Evolutionary conservation across 345 rosid genomes (phyloP), one percentile per base, ranked within the genome.

Genomic region (Geranium rotundifolium): DNA sequence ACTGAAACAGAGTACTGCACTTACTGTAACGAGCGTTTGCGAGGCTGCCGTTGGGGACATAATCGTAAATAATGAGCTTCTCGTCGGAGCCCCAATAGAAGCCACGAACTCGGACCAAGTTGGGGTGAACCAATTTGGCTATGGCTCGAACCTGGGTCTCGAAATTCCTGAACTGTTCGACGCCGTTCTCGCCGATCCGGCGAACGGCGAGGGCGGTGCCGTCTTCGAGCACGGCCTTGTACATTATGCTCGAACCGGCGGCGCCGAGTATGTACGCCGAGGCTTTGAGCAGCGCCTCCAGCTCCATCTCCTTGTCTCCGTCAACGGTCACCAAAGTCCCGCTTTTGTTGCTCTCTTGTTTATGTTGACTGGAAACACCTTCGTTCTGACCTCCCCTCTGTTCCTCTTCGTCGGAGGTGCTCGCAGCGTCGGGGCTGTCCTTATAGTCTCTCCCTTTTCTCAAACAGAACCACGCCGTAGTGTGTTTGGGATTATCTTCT

Each of bases 241-340:
- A 93, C 96, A 84, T 77, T 63, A 89, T 93, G 65, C 99, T 84
- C n/a, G 95, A 90, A 27, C 99, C 99, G 17, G 95, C 84, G 1
- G 96, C 99, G 3, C 97, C 99, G 13, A 93, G 69, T 31, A 87
- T 93, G 59, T 87, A 90, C 16, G 97, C 96, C 0, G 96, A 87
- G 5, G 97, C 96, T 82, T 82, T 87, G 1, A 93, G 90, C 63
- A 93, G 75, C 4, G 83, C 78, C 60, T 93, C 97, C 12, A 90
- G 76, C 74, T 93, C 97, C 0, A 90, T 82, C 74, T 78, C 73
- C 64, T 77, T 82, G 64, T 77, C 88, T 0, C 89, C 86, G 34
- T 89, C 88, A 1, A 93, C 72, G 9, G 82, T 87, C 56, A 93
- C 86, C 12, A 93, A 63, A 62, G 81, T 84, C 60, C 97, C 91